Evolutionary conservation across 2,329 filamentous ascomycete genomes (phyloP).

Genomic region (Cladosporium sp.): DNA sequence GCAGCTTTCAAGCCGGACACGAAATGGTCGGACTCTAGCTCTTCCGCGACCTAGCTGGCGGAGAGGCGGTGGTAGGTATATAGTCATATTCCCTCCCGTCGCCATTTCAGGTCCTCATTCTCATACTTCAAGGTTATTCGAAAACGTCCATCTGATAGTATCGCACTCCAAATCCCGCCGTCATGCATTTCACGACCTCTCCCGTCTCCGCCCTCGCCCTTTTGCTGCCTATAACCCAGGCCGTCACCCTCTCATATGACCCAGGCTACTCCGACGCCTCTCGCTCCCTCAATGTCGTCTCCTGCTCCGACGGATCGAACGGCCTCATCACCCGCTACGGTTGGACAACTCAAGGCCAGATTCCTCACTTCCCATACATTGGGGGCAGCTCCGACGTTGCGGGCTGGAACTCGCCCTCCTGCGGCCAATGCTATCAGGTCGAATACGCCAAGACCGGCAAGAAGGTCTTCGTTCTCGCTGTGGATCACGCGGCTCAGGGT

Average conservation of each 20-base stretch:
- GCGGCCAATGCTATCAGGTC: slow-evolving; percentile 48
- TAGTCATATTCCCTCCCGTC: too few relatives aligned
- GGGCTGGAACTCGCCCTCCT: slow-evolving; percentile 43
- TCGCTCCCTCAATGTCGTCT: slow-evolving; percentile 51
- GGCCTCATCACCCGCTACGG: slow-evolving; percentile 58
- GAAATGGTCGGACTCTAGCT: too few relatives aligned
- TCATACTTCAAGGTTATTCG: too few relatives aligned
- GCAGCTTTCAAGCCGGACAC: too few relatives aligned
- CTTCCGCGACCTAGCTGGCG: too few relatives aligned
- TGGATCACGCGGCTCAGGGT: slow-evolving; percentile 42
- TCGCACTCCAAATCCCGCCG: slow-evolving; percentile 1
- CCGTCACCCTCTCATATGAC: slow-evolving; percentile 56
- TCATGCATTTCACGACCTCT: slow-evolving; percentile 30
- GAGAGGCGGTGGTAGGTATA: too few relatives aligned
- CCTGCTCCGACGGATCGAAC: slow-evolving; percentile 63
- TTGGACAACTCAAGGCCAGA: slow-evolving; percentile 39
- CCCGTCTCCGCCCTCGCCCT: slow-evolving; percentile 34
- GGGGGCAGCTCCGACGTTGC: slow-evolving; percentile 44
- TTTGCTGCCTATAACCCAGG: slow-evolving; percentile 9
- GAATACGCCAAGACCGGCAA: slow-evolving; percentile 37
- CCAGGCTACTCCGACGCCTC: slow-evolving; percentile 58
- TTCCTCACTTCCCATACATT: slow-evolving; percentile 44
- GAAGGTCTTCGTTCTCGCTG: slow-evolving; percentile 44
- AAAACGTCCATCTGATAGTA: slow-evolving; percentile 1
- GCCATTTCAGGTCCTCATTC: neutral